Evolutionary conservation across 108 stramenopile genomes (phyloP).

Genomic region (Stephanodiscus triporus): DNA sequence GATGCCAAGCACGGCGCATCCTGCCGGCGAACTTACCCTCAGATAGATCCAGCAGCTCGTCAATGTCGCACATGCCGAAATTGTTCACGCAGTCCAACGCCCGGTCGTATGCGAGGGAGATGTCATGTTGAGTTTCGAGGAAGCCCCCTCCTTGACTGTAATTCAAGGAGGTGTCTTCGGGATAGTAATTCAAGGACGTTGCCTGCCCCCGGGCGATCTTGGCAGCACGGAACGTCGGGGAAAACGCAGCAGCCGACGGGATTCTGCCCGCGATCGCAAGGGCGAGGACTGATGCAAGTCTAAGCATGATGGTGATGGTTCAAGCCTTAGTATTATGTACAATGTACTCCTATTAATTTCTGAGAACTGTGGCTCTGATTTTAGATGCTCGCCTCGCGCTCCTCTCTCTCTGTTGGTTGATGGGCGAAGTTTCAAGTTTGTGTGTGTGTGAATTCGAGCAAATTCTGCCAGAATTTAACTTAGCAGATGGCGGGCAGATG

Average conservation of each 20-base stretch:
- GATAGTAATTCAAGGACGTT: constrained; percentile 1
- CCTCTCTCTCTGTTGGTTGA: too few relatives aligned
- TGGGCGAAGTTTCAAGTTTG: too few relatives aligned
- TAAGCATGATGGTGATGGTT: constrained; percentile 13
- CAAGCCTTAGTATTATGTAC: too few relatives aligned
- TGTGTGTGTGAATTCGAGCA: too few relatives aligned
- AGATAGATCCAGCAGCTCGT: constrained; percentile 44
- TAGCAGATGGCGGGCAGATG: too few relatives aligned
- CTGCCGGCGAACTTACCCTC: constrained; percentile 19
- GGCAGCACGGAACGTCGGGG: neutral
- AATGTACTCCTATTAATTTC: too few relatives aligned
- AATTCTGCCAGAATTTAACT: too few relatives aligned
- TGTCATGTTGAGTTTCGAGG: neutral
- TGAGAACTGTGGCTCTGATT: too few relatives aligned
- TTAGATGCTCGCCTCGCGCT: too few relatives aligned
- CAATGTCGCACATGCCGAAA: constrained; percentile 43
- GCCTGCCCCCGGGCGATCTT: neutral
- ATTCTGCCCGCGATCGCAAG: neutral
- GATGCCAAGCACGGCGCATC: neutral
- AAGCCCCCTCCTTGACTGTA: neutral
- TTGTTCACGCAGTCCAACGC: constrained; percentile 43
- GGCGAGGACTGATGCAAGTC: constrained; percentile 11
- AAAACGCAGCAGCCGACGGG: constrained; percentile 7
- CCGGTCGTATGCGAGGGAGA: constrained; percentile 29
- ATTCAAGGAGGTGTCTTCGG: neutral